Evolutionary conservation across 1,284 basidiomycete species (phyloP), one percentile per base, ranked within the genome.

Genomic region (Melampsora medusae): DNA sequence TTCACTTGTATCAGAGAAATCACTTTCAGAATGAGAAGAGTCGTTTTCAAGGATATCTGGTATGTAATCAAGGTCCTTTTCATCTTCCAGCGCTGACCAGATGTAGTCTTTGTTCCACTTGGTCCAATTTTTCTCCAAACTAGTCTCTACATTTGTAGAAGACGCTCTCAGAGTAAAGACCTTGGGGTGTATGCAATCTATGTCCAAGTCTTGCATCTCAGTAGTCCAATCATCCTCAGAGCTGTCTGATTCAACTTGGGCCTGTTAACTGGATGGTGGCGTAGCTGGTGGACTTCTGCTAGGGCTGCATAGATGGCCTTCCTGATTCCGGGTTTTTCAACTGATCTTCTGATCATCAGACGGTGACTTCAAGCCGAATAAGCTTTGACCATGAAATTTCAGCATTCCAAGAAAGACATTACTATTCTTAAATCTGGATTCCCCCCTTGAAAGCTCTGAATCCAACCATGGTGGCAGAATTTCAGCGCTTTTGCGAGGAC

Each of bases 381-480:
- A 35, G 28, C 31, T 33, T 62, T 62, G 60, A 62, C 68, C 42
- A 38, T 72, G 69, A 46, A 64, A 12, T 4, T 31, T 1, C 19
- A 72, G 31, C 16, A 72, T 46, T 1, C 69, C 69, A 17, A 72
- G 48, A 49, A 62, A 72, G 19, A 72, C 53, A 38, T 72, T 72
- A n/a, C n/a, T n/a, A n/a, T n/a, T n/a, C n/a, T n/a, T n/a, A n/a
- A n/a, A n/a, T n/a, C n/a, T n/a, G n/a, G n/a, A n/a, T n/a, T n/a
- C n/a, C n/a, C n/a, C n/a, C n/a, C n/a, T n/a, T n/a, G n/a, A n/a
- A n/a, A n/a, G n/a, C n/a, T n/a, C n/a, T n/a, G n/a, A n/a, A n/a
- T n/a, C n/a, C n/a, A n/a, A n/a, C n/a, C n/a, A n/a, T n/a, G n/a
- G n/a, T n/a, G n/a, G n/a, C n/a, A n/a, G n/a, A n/a, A n/a, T n/a